Base-by-base conservation (phyloP, 176 grass and related monocot species). In the Neostapfia colusana region DNA sequence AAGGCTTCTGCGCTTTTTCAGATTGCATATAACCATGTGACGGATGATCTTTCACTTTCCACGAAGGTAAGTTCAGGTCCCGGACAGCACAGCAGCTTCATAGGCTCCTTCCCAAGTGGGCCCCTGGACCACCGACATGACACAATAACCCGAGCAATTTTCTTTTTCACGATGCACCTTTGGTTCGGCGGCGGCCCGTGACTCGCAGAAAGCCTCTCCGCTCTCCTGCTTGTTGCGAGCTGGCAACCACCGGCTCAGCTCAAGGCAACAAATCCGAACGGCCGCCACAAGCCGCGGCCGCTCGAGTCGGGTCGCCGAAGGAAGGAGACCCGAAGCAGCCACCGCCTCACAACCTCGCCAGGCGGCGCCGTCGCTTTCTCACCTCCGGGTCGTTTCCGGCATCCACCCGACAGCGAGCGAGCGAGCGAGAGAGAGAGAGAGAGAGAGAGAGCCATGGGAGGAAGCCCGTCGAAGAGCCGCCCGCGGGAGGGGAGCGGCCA, bases 401-500 rank as follows among this genome's bases (percentile, higher is more conserved):
- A 84, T 77, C 57, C 7, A 15, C 9, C 51, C 9, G 20, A 54
- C 20, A 54, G 51, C 9, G 5, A n/a, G 13, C 34, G 10, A 7
- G 53, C 39, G 4, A 36, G 18, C 25, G 9, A n/a, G 36, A 61
- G 63, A 68, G 8, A 31, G 31, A 31, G 2, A 31, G 31, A 31
- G 31, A 2, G 45, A 37, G 3, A 31, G 31, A 31, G 31, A 31
- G 69, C 42, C 37, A 90, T 90, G 84, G 88, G 88, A 7, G 50
- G 59, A 10, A 62, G 68, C 41, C 74, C 48, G 13, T 86, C 84
- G 53, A 81, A 42, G 84, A 70, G 70, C 53, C 72, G 73, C 71
- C 58, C 84, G 40, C 38, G 49, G 37, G 71, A 90, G 1, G 74
- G 56, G 39, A 83, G 88, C 40, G 6, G 43, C 2, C 4, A 62